Conservation (phyloP, 371 early-diverging fungal genomes). For the Chytridium lagenaria region DNA sequence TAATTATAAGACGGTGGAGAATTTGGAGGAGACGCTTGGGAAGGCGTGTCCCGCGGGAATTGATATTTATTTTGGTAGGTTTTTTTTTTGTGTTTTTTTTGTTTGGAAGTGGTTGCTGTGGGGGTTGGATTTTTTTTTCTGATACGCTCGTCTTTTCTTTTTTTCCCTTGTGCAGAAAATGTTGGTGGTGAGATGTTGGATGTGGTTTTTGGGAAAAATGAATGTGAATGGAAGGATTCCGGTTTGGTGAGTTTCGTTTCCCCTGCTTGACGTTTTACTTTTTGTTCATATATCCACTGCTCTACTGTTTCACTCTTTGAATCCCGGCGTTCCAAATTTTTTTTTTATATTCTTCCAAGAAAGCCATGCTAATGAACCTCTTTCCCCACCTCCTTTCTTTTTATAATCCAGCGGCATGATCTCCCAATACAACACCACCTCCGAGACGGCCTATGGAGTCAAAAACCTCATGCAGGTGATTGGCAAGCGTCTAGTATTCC, state of each 20-base stretch:
- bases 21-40: slow-evolving; percentile 50
- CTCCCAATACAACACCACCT: slow-evolving; percentile 69
- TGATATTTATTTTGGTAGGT: slow-evolving; percentile 79
- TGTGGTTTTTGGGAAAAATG: slow-evolving; percentile 60
- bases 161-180: too few relatives aligned
- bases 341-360: too few relatives aligned
- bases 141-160: too few relatives aligned
- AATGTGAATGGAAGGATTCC: slow-evolving; percentile 64
- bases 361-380: too few relatives aligned
- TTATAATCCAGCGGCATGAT: slow-evolving; percentile 62
- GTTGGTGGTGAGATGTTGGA: slow-evolving; percentile 78
- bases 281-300: neutral
- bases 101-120: too few relatives aligned
- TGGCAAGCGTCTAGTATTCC: slow-evolving; percentile 60
- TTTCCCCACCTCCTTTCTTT: neutral
- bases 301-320: too few relatives aligned
- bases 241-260: slow-evolving; percentile 38
- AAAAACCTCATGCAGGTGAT: slow-evolving; percentile 58
- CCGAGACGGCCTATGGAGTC: slow-evolving; percentile 53
- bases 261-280: neutral
- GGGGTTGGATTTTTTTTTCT: too few relatives aligned
- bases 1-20: slow-evolving; percentile 79
- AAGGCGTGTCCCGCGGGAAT: slow-evolving; percentile 71
- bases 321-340: too few relatives aligned
- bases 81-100: too few relatives aligned